These are phyloP conservation scores for Tolypocladium nubicola DNA, from an alignment of 2,329 filamentous ascomycete species.

Conservation along the genomic window DNA sequence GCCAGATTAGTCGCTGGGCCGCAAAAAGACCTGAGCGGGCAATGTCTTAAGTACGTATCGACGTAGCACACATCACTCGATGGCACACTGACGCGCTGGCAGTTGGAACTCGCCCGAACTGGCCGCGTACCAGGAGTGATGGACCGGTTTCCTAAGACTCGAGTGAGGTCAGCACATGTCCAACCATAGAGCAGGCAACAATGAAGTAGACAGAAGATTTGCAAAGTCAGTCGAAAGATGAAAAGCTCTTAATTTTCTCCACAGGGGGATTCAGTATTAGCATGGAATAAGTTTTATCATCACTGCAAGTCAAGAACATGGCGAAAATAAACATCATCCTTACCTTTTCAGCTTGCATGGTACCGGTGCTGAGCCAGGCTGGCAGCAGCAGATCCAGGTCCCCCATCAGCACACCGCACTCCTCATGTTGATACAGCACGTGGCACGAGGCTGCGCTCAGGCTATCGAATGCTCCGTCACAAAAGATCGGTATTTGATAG, in stretches of 20 bases:
- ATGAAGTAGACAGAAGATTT: slow-evolving; percentile 15
- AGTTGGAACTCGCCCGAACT: slow-evolving; percentile 36
- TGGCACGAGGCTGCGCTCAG: slow-evolving; percentile 12
- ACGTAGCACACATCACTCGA: not conserved
- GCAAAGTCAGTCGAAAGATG: slow-evolving; percentile 69
- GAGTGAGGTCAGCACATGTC: slow-evolving; percentile 8
- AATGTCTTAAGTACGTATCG: slow-evolving; percentile 54
- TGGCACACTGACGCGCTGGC: slow-evolving; percentile 8
- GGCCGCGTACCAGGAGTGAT: slow-evolving; percentile 37
- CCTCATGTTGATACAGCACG: not conserved
- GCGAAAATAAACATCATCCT: slow-evolving; percentile 11
- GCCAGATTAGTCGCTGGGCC: slow-evolving; percentile 63
- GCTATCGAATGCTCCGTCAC: slow-evolving; percentile 26
- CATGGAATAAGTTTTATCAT: slow-evolving; percentile 65
- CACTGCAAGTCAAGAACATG: slow-evolving; percentile 30
- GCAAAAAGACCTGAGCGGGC: slow-evolving; percentile 59
- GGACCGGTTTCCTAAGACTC: slow-evolving; percentile 2
- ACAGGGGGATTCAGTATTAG: slow-evolving; percentile 62
- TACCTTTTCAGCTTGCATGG: slow-evolving; percentile 10
- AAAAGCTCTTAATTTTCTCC: slow-evolving; percentile 66
- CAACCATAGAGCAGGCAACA: slow-evolving; percentile 6
- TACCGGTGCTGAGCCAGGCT: not conserved
- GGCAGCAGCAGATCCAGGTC: not conserved
- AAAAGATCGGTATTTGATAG: slow-evolving; percentile 34
- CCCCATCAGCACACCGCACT: not conserved